phyloP scores from a whole-genome alignment of 2,329 filamentous ascomycete genomes.

The Cryoendolithus antarcticus region DNA sequence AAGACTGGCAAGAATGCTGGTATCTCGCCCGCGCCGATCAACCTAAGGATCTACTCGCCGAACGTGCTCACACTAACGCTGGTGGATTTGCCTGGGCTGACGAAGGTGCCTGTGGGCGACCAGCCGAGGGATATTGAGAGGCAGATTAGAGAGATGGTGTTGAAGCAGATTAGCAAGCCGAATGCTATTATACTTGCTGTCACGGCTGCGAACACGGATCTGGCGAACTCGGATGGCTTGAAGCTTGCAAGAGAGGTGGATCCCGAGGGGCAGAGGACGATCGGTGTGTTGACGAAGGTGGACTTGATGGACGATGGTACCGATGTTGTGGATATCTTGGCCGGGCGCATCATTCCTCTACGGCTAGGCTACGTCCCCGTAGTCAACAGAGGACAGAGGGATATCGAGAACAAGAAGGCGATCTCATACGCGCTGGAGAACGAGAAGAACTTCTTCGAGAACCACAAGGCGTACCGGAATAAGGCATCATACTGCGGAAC shows the following conservation, averaged over 20 bases:
- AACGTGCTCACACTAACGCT: slow-evolving; percentile 95
- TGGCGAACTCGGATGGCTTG: slow-evolving; percentile 95
- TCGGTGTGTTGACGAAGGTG: slow-evolving; percentile 96
- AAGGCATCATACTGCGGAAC: slow-evolving; percentile 98
- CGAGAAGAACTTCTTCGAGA: slow-evolving; percentile 95
- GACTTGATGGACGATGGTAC: slow-evolving; percentile 98
- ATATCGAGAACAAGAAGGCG: slow-evolving; percentile 96
- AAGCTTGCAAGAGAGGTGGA: slow-evolving; percentile 96
- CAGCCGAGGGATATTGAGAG: slow-evolving; percentile 93
- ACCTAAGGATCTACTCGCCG: slow-evolving; percentile 94
- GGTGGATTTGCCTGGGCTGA: slow-evolving; percentile 91
- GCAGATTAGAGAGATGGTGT: slow-evolving; percentile 94
- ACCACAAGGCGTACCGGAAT: slow-evolving; percentile 96
- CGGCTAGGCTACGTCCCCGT: slow-evolving; percentile 93
- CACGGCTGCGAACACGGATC: slow-evolving; percentile 90
- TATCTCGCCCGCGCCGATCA: slow-evolving; percentile 94
- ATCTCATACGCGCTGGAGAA: slow-evolving; percentile 84
- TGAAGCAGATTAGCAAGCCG: slow-evolving; percentile 96
- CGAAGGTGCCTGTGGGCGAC: slow-evolving; percentile 91
- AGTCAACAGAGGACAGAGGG: slow-evolving; percentile 92
- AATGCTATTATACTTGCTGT: slow-evolving; percentile 97
- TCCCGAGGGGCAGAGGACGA: slow-evolving; percentile 91
- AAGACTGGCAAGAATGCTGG: slow-evolving; percentile 95
- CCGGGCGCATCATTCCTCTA: slow-evolving; percentile 90
- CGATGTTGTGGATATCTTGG: slow-evolving; percentile 95